Conservation (phyloP, 2,329 filamentous ascomycete species). For the Myriosclerotinia curreyana region DNA sequence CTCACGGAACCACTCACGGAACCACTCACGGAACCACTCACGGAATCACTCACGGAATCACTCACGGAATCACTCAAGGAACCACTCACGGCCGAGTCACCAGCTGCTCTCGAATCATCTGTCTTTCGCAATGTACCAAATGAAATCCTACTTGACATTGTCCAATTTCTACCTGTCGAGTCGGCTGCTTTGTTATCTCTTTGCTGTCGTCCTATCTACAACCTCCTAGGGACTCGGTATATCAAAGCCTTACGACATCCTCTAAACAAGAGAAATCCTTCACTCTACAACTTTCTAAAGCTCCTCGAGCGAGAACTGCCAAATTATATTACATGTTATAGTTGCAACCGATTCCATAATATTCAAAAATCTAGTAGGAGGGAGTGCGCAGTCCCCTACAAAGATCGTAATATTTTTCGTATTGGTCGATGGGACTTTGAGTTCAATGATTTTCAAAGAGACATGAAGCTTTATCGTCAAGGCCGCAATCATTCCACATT, state of each 20-base stretch:
- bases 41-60: neutral
- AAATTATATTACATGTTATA: neutral
- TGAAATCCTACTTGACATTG: slow-evolving; percentile 24
- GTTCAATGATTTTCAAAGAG: neutral
- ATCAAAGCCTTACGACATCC: neutral
- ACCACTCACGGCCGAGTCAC: neutral
- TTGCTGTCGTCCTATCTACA: slow-evolving; percentile 23
- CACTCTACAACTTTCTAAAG: neutral
- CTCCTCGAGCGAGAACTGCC: neutral
- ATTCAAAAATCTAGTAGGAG: too few relatives aligned
- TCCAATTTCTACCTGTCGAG: slow-evolving; percentile 22
- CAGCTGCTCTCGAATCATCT: slow-evolving; percentile 20
- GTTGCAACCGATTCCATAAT: neutral
- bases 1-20: too few relatives aligned
- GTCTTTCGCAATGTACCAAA: slow-evolving; percentile 13
- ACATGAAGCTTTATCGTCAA: neutral
- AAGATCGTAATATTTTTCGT: neutral
- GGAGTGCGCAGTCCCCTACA: too few relatives aligned
- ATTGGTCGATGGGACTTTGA: neutral
- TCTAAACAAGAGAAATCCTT: neutral
- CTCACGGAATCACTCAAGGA: neutral
- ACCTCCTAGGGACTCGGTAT: slow-evolving; percentile 17
- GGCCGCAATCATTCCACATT: neutral
- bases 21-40: neutral
- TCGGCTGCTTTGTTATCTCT: slow-evolving; percentile 25